Percentiles rank a stretch among this genome's conserved stretches.
Conservation (phyloP, 768 basidiomycete species). For the Coprinellus aureogranulatus region DNA sequence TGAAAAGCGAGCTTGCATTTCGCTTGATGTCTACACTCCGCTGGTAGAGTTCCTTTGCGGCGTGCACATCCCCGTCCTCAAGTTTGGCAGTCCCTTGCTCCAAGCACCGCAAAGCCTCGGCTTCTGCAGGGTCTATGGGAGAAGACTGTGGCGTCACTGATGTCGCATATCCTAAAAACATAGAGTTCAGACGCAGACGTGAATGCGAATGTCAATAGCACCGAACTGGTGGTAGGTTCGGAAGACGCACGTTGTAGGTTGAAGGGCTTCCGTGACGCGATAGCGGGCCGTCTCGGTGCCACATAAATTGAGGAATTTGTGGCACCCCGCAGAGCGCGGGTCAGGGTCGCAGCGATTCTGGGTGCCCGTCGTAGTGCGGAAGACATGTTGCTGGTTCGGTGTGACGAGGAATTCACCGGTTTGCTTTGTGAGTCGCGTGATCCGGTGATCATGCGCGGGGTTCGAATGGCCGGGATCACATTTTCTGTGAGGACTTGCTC, state of each 20-base stretch:
- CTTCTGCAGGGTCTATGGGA: constrained; percentile 77
- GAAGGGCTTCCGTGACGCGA: not conserved
- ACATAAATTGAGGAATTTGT: not conserved
- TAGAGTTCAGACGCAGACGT: constrained; percentile 1
- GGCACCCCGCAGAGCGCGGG: not conserved
- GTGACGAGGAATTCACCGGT: not conserved
- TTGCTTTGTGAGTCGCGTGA: not conserved
- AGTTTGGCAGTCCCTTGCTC: constrained; percentile 82
- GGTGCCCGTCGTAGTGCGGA: not conserved
- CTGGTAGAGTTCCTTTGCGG: constrained; percentile 72
- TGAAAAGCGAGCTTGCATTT: constrained; percentile 80
- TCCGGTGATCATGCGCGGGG: constrained; percentile 4
- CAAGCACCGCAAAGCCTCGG: constrained; percentile 72
- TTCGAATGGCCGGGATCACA: constrained; percentile 1
- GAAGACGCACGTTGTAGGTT: not conserved
- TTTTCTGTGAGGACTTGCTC: constrained; percentile 19
- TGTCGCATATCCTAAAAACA: constrained; percentile 67
- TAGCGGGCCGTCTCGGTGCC: not conserved
- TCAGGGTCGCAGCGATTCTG: not conserved
- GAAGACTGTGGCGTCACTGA: constrained; percentile 81
- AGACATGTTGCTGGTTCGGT: not conserved
- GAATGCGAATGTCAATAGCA: not conserved
- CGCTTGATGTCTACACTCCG: constrained; percentile 79
- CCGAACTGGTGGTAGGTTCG: not conserved
- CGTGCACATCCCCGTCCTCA: constrained; percentile 82